Base-by-base conservation (phyloP, 2,329 filamentous ascomycete species). In the Plenodomus lindquistii region DNA sequence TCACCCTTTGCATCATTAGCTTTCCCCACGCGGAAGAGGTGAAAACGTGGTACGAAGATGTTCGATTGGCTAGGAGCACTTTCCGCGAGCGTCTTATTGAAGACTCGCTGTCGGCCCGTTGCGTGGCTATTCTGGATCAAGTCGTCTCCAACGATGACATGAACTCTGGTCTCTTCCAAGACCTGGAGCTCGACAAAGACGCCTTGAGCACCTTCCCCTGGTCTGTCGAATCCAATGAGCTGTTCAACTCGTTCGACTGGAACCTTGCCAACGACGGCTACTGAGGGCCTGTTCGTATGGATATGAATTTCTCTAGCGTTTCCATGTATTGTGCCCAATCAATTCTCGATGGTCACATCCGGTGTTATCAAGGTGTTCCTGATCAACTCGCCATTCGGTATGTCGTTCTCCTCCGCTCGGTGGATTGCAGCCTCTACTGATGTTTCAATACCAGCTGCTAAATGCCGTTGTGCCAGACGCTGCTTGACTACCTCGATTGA, bases 241-340 rank as follows among this genome's bases (percentile, higher is more conserved):
- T 64, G 2, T 64, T 64, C 37, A 50, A 52, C 31, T 61, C 61
- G 2, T 62, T 64, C 20, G 59, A 64, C 21, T 64, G 61, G 61
- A 51, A 64, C 19, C 40, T 63, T n/a, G 54, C 50, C 17, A 48
- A 51, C n/a, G 52, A 45, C 16, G 53, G 46, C 9, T 64, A 58
- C 29, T 62, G 31, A 52, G 5, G 4, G 36, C 17, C 11, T 31
- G 15, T 15, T 8, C 11, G 10, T 24, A 31, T 7, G 15, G 11
- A 8, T 8, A 31, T 15, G 22, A 24, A 31, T 31, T 7, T 7
- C 15, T 8, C 27, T 15, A 31, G 3, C 7, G 5, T n/a, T n/a
- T 9, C 21, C 19, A 16, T 37, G 9, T 22, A 17, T 15, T 16
- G 13, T 27, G 11, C 13, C 21, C 31, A 10, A 11, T 61, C 44